Percentiles rank a stretch among this genome's conserved stretches.
These are phyloP conservation scores for Rhodotorula sp. DNA, from an alignment of 1,284 basidiomycete species.

Conservation along the genomic window DNA sequence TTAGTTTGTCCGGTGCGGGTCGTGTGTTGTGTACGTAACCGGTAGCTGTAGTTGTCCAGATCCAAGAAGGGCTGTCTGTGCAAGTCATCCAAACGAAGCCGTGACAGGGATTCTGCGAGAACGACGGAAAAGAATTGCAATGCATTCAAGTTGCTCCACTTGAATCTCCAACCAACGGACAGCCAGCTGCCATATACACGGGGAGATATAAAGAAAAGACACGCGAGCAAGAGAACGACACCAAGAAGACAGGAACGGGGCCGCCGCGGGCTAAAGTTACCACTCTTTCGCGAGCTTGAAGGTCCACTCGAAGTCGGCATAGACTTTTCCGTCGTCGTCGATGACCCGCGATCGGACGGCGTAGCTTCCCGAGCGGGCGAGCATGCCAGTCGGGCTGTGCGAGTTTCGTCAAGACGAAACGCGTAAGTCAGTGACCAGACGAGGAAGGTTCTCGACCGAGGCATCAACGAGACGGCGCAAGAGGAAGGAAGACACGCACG, in stretches of 20 bases:
- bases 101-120: too few species aligned
- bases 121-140: background rate
- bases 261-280: slow-evolving; percentile 44
- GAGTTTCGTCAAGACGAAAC: background rate
- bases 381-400: slow-evolving; percentile 65
- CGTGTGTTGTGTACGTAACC: background rate
- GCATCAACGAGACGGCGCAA: background rate
- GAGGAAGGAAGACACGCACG: slow-evolving; percentile 20
- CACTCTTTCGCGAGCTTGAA: slow-evolving; percentile 82
- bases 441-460: background rate
- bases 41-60: background rate
- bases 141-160: too few species aligned
- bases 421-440: background rate
- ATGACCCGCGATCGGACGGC: slow-evolving; percentile 72
- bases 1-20: background rate
- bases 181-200: too few species aligned
- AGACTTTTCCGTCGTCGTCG: slow-evolving; percentile 76
- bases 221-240: too few species aligned
- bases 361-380: slow-evolving; percentile 76
- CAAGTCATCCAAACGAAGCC: too few species aligned
- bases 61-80: background rate
- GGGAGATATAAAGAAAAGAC: too few species aligned
- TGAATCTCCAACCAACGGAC: background rate
- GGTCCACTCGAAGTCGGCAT: slow-evolving; percentile 70
- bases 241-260: too few species aligned